Conservation (phyloP, 1,284 basidiomycete species). For the Boletellus deceptivus region DNA sequence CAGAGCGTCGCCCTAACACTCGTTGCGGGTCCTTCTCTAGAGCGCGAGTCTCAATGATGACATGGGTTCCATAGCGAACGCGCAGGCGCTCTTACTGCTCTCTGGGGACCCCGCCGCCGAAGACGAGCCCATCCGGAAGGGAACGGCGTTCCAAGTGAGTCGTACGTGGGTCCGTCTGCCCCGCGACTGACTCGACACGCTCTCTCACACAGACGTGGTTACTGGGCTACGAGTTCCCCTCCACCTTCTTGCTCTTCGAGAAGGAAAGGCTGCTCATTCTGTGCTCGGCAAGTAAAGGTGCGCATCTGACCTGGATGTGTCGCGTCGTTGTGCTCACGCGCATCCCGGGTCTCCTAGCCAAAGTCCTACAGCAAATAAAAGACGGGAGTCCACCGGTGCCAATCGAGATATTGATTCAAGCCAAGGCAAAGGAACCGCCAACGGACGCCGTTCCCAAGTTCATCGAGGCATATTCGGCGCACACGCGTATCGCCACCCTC, state of each 20-base stretch:
- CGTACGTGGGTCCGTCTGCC: neutral
- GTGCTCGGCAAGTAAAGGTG: conserved; percentile 89
- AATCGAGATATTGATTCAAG: conserved; percentile 67
- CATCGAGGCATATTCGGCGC: conserved; percentile 51
- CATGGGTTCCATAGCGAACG: conserved; percentile 61
- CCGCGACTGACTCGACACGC: conserved; percentile 19
- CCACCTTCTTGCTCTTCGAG: conserved; percentile 84
- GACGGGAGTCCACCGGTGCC: conserved; percentile 51
- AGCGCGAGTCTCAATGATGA: conserved; percentile 68
- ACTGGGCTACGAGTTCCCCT: conserved; percentile 95
- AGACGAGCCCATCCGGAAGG: conserved; percentile 81
- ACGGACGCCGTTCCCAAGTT: conserved; percentile 69
- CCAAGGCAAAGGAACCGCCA: conserved; percentile 71
- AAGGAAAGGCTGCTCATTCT: conserved; percentile 77
- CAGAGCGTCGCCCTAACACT: conserved; percentile 9
- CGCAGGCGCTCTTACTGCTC: conserved; percentile 71
- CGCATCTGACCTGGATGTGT: conserved; percentile 1
- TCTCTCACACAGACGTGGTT: conserved; percentile 75
- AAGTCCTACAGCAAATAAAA: conserved; percentile 71
- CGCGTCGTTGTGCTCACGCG: conserved; percentile 19
- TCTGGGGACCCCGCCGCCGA: conserved; percentile 85
- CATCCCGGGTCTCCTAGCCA: conserved; percentile 46
- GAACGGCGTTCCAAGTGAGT: conserved; percentile 85
- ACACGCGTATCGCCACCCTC: conserved; percentile 66
- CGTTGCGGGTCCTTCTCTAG: conserved; percentile 32